Evolutionary conservation across 305 asterid genomes (phyloP), one percentile per base, ranked within the genome.

Genomic region (Nicotiana rustica): DNA sequence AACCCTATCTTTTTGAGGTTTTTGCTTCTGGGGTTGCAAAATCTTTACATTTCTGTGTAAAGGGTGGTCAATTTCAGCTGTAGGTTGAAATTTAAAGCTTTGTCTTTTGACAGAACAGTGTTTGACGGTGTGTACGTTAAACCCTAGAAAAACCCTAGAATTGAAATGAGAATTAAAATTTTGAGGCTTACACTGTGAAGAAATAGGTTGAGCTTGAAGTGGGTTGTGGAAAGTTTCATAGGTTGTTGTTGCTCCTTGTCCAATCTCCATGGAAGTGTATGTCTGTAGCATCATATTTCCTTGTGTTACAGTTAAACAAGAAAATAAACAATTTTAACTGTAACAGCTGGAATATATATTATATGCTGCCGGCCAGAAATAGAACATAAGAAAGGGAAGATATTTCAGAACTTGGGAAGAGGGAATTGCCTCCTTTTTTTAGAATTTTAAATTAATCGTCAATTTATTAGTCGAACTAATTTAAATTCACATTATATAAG

Each of bases 121-220:
- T 70, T 25, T 80, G 15, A 61, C 65, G 5, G 64, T 35, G 68
- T 21, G 86, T 8, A 81, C 79, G 83, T 70, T 89, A 83, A 90
- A 89, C 84, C 91, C 87, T 86, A 78, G 84, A 87, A 86, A 91
- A 85, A 65, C 84, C 89, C 86, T 77, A 78, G 88, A 84, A 83
- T 55, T 80, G 64, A 64, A 76, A 82, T 86, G 81, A 83, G 87
- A 80, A 60, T 25, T 75, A 86, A 88, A 41, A 4, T 14, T 13
- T 73, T 73, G 79, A 73, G 21, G 13, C 65, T 59, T 59, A 59
- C 65, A n/a, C 29, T 59, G 21, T 21, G 79, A 73, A 73, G 79
- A 6, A 47, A 73, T 47, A 49, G 66, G 49, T 76, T 76, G 49
- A 4, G 29, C 3, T 14, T 52, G 65, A 52, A 75, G 14, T 73